These are phyloP conservation scores for Colletotrichum musicola DNA, from an alignment of 2,329 filamentous ascomycete genomes.

Conservation along the genomic window DNA sequence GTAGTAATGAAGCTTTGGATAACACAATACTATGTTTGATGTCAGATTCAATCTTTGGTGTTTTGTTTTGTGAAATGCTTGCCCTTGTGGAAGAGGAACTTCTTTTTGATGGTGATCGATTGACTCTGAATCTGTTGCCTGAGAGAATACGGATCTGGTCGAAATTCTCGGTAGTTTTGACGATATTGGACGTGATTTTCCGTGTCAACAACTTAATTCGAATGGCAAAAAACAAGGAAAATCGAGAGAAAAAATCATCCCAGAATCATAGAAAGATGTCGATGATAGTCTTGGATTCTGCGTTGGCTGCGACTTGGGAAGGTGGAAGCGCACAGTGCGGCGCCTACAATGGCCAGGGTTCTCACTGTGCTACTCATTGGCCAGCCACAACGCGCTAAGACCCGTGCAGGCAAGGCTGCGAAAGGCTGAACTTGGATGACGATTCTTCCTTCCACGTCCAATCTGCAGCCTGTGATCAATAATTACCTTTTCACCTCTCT, in stretches of 20 bases:
- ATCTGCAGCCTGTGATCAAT: background rate
- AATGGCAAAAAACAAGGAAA: too few species aligned
- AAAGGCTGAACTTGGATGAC: constrained; percentile 22
- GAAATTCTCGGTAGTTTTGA: too few species aligned
- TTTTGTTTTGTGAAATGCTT: too few species aligned
- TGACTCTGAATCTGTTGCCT: too few species aligned
- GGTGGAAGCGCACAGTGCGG: background rate
- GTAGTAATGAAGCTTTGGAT: background rate
- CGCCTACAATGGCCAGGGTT: fast-evolving
- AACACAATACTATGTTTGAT: background rate
- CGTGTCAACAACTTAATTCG: too few species aligned
- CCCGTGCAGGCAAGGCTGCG: constrained; percentile 28
- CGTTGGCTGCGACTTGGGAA: background rate
- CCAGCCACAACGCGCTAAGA: background rate
- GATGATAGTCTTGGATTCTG: background rate
- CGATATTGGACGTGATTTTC: too few species aligned
- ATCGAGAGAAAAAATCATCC: background rate
- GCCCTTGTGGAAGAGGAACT: too few species aligned
- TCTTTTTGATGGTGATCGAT: too few species aligned
- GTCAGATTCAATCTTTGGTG: background rate
- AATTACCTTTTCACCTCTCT: background rate
- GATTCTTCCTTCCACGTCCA: constrained; percentile 29
- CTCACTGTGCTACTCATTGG: constrained; percentile 10
- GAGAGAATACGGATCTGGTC: too few species aligned
- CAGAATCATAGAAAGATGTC: background rate